These are phyloP conservation scores for Pelargonium myrrhifolium DNA, from an alignment of 441 rosid genomes.

Conservation along the genomic window DNA sequence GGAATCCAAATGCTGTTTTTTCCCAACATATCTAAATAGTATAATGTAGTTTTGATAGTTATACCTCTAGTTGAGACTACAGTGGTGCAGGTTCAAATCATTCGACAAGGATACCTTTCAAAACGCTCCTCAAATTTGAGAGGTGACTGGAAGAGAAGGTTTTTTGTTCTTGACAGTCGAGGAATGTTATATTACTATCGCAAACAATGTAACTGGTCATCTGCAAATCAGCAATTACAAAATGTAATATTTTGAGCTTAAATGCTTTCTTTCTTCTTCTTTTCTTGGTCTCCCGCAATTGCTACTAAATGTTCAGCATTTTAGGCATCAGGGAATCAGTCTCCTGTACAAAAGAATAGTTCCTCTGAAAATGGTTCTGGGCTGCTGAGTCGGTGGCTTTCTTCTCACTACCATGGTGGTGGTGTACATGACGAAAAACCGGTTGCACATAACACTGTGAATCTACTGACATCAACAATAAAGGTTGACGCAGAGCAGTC, in stretches of 20 bases:
- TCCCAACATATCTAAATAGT: background rate
- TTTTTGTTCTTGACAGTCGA: conserved; percentile 97
- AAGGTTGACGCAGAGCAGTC: conserved; percentile 97
- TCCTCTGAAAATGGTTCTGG: conserved; percentile 94
- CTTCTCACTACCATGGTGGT: conserved; percentile 82
- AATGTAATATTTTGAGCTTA: conserved; percentile 11
- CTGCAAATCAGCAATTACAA: conserved; percentile 46
- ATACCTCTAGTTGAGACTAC: conserved; percentile 14
- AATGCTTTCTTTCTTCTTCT: conserved; percentile 7
- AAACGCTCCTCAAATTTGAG: conserved; percentile 91
- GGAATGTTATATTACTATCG: conserved; percentile 98
- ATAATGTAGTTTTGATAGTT: background rate
- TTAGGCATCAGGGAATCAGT: conserved; percentile 74
- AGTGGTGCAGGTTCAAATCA: conserved; percentile 78
- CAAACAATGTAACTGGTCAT: conserved; percentile 74
- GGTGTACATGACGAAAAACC: conserved; percentile 96
- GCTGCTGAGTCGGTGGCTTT: conserved; percentile 91
- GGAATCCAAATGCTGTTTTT: conserved; percentile 2
- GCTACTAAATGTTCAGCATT: conserved; percentile 8
- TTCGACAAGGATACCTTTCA: conserved; percentile 95
- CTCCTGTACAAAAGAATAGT: conserved; percentile 77
- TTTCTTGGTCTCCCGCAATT: conserved; percentile 9
- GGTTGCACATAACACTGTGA: conserved; percentile 98
- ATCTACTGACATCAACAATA: conserved; percentile 94
- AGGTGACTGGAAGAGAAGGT: conserved; percentile 99